These are phyloP conservation scores for Nannizzia gypsea DNA, from an alignment of 2,329 filamentous ascomycete genomes.

Conservation along the genomic window DNA sequence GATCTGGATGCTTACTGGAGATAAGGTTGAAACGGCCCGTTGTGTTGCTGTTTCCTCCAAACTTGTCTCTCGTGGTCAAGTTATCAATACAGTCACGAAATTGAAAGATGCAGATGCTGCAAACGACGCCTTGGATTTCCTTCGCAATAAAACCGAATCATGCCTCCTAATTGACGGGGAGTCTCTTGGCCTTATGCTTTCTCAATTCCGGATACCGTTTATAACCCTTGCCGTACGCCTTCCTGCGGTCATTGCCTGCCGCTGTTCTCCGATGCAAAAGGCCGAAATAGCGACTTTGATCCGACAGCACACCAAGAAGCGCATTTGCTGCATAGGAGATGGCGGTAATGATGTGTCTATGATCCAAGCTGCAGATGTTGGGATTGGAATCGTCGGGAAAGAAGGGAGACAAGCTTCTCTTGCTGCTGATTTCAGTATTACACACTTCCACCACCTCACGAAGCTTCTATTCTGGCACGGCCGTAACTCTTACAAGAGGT, in stretches of 20 bases:
- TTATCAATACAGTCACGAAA: conserved; percentile 86
- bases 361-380: conserved; percentile 97
- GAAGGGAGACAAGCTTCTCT: conserved; percentile 90
- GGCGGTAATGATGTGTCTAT: conserved; percentile 97
- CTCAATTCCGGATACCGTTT: conserved; percentile 71
- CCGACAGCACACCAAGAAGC: conserved; percentile 81
- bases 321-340: conserved; percentile 94
- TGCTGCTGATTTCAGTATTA: conserved; percentile 92
- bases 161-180: conserved; percentile 93
- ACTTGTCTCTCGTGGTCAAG: conserved; percentile 83
- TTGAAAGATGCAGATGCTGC: conserved; percentile 72
- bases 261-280: conserved; percentile 94
- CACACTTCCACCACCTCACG: conserved; percentile 86
- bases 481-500: conserved; percentile 91
- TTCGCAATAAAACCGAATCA: conserved; percentile 72
- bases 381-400: conserved; percentile 95
- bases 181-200: conserved; percentile 70
- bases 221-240: conserved; percentile 77
- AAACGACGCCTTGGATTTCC: conserved; percentile 76
- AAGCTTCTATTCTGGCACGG: conserved; percentile 99
- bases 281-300: conserved; percentile 87
- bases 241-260: conserved; percentile 87
- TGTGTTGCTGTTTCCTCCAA: conserved; percentile 94
- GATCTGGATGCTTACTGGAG: conserved; percentile 98
- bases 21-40: conserved; percentile 94